phyloP scores from a whole-genome alignment of 2,329 filamentous ascomycete species.

The Sclerotinia glacialis region DNA sequence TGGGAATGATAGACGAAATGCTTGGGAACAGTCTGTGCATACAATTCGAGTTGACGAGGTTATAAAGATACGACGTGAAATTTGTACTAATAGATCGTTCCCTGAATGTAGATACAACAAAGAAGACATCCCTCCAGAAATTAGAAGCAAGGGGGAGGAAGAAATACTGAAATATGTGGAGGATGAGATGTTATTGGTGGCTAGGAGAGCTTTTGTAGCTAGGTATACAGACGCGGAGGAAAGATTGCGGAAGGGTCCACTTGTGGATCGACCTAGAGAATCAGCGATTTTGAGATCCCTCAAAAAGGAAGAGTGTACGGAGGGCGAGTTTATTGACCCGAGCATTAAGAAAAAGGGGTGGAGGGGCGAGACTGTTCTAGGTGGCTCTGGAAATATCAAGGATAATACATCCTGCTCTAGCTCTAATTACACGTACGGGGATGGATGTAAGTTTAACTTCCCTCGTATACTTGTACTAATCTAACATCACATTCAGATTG shows the following conservation, averaged over 20 bases:
- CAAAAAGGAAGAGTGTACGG: background rate
- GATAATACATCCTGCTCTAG: background rate
- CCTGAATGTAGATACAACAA: slow-evolving; percentile 36
- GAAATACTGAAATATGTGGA: slow-evolving; percentile 5
- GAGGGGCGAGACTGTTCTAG: slow-evolving; percentile 23
- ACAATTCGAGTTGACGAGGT: slow-evolving; percentile 45
- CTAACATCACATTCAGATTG: slow-evolving; percentile 44
- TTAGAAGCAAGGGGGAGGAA: background rate
- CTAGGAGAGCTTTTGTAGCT: slow-evolving; percentile 18
- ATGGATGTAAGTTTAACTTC: slow-evolving; percentile 27
- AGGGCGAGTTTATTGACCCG: background rate
- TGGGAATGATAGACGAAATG: slow-evolving; percentile 37
- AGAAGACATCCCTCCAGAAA: slow-evolving; percentile 23
- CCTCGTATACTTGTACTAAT: background rate
- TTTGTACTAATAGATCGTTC: slow-evolving; percentile 54
- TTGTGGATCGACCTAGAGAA: slow-evolving; percentile 1
- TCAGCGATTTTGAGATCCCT: slow-evolving; percentile 4
- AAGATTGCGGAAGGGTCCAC: background rate
- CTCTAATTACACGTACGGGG: slow-evolving; percentile 28
- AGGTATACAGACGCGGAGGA: slow-evolving; percentile 9
- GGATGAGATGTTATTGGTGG: slow-evolving; percentile 19
- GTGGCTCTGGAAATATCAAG: slow-evolving; percentile 19
- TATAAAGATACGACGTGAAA: slow-evolving; percentile 44
- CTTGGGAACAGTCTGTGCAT: slow-evolving; percentile 42
- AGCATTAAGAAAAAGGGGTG: slow-evolving; percentile 2